phyloP scores from a whole-genome alignment of 768 basidiomycete species.

The Leccinum sublutescens region DNA sequence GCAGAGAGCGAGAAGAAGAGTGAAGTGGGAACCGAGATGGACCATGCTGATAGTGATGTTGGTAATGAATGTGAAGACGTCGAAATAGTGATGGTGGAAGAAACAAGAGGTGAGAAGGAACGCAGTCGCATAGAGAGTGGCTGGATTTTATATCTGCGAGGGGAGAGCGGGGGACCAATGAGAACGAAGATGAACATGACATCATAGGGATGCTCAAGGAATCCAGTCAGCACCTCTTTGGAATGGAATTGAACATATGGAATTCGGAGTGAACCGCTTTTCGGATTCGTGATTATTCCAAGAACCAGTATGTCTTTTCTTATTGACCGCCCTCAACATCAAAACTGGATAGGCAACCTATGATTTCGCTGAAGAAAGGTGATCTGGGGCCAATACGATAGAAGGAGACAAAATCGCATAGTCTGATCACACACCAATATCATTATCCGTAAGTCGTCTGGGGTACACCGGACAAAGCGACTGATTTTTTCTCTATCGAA shows the following conservation, averaged over 20 bases:
- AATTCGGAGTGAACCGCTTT: neutral
- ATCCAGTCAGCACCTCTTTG: constrained; percentile 2
- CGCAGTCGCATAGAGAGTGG: neutral
- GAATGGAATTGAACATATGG: constrained; percentile 2
- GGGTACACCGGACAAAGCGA: neutral
- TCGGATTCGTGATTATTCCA: too few species aligned
- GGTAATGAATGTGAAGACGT: constrained; percentile 24
- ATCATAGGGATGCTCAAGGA: constrained; percentile 13
- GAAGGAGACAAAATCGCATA: neutral
- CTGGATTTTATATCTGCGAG: constrained; percentile 24
- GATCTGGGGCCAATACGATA: too few species aligned
- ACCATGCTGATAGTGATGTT: constrained; percentile 31
- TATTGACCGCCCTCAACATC: neutral
- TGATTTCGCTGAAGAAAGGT: neutral
- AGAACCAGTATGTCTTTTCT: neutral
- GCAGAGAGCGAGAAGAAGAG: constrained; percentile 29
- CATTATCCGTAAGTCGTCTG: neutral
- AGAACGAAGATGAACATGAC: constrained; percentile 16
- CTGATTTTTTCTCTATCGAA: neutral
- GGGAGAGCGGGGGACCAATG: constrained; percentile 5
- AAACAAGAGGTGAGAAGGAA: constrained; percentile 6
- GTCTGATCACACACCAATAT: neutral
- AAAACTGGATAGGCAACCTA: neutral
- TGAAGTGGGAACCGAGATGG: constrained; percentile 29
- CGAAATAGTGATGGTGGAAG: constrained; percentile 14